A percentile compares a stretch with the other conserved stretches of the same genome.
These are phyloP conservation scores for Quillaja saponaria DNA, from an alignment of 306 rosid species.

Conservation along the genomic window DNA sequence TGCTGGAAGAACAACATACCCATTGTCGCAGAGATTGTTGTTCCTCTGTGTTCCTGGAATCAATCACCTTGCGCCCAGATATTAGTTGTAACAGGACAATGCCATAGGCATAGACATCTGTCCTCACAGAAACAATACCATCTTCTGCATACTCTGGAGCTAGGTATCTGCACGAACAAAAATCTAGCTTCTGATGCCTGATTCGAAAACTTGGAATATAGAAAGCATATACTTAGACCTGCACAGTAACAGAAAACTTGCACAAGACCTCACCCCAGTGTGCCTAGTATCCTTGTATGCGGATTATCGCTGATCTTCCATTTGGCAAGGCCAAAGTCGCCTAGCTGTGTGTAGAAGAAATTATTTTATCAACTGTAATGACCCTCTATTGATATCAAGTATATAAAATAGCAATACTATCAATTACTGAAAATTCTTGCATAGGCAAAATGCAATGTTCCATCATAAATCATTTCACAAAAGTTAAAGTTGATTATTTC, in stretches of 20 bases:
- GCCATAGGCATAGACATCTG: conserved; percentile 75
- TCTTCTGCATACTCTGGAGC: conserved; percentile 84
- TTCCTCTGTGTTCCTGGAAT: conserved; percentile 35
- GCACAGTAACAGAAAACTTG: background rate
- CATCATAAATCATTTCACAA: background rate
- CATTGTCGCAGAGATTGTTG: conserved; percentile 65
- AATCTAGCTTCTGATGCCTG: conserved; percentile 1
- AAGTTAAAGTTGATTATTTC: background rate
- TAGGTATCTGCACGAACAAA: conserved; percentile 56
- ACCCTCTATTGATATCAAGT: background rate
- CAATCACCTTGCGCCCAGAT: conserved; percentile 61
- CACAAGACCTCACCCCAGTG: conserved; percentile 65
- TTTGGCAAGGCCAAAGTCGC: conserved; percentile 89
- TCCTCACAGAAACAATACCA: conserved; percentile 64
- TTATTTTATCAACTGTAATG: conserved; percentile 19
- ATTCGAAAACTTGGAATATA: background rate
- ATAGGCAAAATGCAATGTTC: background rate
- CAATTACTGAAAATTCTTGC: background rate
- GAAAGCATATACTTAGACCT: background rate
- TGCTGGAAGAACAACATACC: conserved; percentile 44
- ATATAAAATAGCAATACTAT: no score
- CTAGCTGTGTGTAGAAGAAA: conserved; percentile 50
- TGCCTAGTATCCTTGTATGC: conserved; percentile 74
- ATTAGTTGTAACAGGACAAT: conserved; percentile 64
- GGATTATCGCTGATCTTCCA: conserved; percentile 60